A percentile compares a stretch with the other conserved stretches of the same genome.
These are phyloP conservation scores for Tricholoma terreum DNA, from an alignment of 768 basidiomycete species.

Conservation along the genomic window DNA sequence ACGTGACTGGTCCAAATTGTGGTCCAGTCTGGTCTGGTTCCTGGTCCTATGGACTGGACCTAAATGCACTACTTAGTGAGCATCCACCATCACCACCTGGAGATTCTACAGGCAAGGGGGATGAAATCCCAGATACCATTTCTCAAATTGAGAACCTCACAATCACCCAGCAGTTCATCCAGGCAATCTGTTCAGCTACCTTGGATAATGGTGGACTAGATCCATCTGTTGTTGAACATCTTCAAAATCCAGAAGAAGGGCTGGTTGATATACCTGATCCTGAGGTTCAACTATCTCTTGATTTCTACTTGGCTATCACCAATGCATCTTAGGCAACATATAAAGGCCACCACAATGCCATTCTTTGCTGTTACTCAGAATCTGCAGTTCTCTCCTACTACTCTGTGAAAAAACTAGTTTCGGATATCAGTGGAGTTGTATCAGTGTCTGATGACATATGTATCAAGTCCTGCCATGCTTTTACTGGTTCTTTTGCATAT, in stretches of 20 bases:
- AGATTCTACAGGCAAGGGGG: neutral
- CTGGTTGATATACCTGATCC: neutral
- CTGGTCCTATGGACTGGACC: too few relatives aligned
- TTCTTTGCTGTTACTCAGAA: conserved; percentile 7
- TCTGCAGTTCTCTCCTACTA: conserved; percentile 5
- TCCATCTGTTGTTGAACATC: neutral
- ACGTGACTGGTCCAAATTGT: too few relatives aligned
- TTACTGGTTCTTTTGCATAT: conserved; percentile 18
- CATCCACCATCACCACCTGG: neutral
- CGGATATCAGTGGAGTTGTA: conserved; percentile 10
- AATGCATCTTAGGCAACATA: conserved; percentile 6
- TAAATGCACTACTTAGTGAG: neutral
- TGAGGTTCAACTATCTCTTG: neutral
- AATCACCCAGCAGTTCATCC: neutral
- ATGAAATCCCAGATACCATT: neutral
- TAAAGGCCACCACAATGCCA: neutral
- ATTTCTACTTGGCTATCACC: neutral
- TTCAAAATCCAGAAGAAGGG: neutral
- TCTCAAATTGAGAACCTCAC: neutral
- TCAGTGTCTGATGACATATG: conserved; percentile 22
- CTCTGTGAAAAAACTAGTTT: conserved; percentile 8
- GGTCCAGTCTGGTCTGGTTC: too few relatives aligned
- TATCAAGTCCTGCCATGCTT: conserved; percentile 22
- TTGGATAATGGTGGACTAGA: neutral
- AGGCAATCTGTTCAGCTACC: neutral